Percentiles rank a stretch among this genome's conserved stretches.
Evolutionary conservation across 1,284 basidiomycete species (phyloP).

Genomic region (Filobasidium uniguttulatum): DNA sequence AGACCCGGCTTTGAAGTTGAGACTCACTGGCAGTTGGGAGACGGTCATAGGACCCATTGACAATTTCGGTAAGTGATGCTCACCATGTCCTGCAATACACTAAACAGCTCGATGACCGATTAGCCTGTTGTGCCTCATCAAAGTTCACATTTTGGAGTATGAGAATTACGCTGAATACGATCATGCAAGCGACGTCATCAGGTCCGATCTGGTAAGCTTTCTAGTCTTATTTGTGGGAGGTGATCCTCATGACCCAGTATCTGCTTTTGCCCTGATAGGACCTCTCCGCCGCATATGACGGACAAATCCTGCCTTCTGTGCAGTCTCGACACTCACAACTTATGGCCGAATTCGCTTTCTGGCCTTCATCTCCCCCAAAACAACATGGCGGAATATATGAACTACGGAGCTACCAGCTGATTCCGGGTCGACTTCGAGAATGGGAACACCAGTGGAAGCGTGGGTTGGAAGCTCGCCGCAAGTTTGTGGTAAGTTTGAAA

Average conservation of each 20-base stretch:
- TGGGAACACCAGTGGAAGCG: conserved; percentile 83
- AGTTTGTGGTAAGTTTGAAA: background rate
- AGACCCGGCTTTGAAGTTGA: conserved; percentile 50
- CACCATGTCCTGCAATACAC: background rate
- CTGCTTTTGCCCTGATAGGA: background rate
- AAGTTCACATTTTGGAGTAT: conserved; percentile 70
- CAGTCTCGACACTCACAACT: conserved; percentile 59
- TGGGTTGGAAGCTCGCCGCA: conserved; percentile 14
- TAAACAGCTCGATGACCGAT: background rate
- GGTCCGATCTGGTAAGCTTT: conserved; percentile 1
- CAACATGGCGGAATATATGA: conserved; percentile 79
- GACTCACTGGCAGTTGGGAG: conserved; percentile 78
- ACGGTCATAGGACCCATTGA: conserved; percentile 73
- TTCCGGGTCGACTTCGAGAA: conserved; percentile 71
- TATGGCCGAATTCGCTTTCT: conserved; percentile 84
- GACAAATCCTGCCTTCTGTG: conserved; percentile 55
- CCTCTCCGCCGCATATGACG: conserved; percentile 53
- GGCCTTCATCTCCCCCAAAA: conserved; percentile 73
- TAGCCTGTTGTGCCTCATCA: background rate
- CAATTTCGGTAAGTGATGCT: conserved; percentile 47
- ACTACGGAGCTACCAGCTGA: conserved; percentile 57
- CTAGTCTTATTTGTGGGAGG: no score
- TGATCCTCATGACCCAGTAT: conserved; percentile 1
- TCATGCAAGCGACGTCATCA: background rate
- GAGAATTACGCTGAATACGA: conserved; percentile 78